A percentile compares a stretch with the other conserved stretches of the same genome.
These are phyloP conservation scores for Paradendryphiella salina DNA, from an alignment of 2,329 filamentous ascomycete genomes.

Conservation along the genomic window DNA sequence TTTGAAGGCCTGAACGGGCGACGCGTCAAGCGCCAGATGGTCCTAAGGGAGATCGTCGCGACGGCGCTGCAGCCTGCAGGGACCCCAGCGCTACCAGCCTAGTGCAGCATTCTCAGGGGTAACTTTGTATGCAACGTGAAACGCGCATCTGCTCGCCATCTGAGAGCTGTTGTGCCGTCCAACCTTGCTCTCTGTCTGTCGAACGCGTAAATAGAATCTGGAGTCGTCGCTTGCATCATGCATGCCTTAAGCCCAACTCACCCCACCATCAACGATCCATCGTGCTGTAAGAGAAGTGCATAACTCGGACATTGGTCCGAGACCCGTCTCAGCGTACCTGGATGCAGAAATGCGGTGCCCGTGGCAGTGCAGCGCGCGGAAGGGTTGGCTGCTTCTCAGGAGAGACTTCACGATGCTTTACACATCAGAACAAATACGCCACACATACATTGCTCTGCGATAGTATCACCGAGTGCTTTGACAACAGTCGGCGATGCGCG, in stretches of 20 bases:
- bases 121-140: slow-evolving; percentile 32
- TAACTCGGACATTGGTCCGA: slow-evolving; percentile 26
- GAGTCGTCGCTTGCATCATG: slow-evolving; percentile 23
- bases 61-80: slow-evolving; percentile 38
- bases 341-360: slow-evolving; percentile 2
- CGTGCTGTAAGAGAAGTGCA: slow-evolving; percentile 21
- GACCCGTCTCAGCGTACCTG: slow-evolving; percentile 33
- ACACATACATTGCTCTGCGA: neutral
- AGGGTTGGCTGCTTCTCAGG: slow-evolving; percentile 4
- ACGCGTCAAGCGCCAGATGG: slow-evolving; percentile 16
- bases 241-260: slow-evolving; percentile 16
- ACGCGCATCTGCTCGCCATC: slow-evolving; percentile 28
- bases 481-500: neutral
- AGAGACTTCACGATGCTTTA: neutral
- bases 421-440: slow-evolving; percentile 5
- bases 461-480: slow-evolving; percentile 2
- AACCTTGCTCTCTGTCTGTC: slow-evolving; percentile 7
- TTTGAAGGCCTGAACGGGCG: neutral
- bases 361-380: slow-evolving; percentile 5
- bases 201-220: slow-evolving; percentile 28
- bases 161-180: slow-evolving; percentile 7
- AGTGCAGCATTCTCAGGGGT: slow-evolving; percentile 25
- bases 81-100: slow-evolving; percentile 23
- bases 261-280: slow-evolving; percentile 17
- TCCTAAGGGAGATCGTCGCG: slow-evolving; percentile 33